phyloP scores from a whole-genome alignment of 495 filamentous ascomycete genomes.

The Rhizodiscina lignyota region DNA sequence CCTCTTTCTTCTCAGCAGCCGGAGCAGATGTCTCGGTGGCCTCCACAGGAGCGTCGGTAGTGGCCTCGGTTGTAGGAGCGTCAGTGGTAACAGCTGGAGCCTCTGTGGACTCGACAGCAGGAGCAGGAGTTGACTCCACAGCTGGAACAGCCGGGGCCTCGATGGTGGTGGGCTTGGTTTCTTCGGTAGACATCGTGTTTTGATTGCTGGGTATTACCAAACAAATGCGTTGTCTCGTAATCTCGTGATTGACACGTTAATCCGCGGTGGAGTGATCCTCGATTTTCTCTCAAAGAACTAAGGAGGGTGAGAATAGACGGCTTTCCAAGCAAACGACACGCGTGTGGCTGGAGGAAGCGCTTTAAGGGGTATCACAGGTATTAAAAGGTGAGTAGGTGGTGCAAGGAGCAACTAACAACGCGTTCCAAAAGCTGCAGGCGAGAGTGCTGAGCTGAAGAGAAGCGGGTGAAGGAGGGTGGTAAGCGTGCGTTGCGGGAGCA shows the following conservation, averaged over 20 bases:
- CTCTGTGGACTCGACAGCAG: slow-evolving; percentile 25
- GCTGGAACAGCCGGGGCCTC: slow-evolving; percentile 4
- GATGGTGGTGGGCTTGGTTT: slow-evolving; percentile 9
- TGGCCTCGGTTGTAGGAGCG: slow-evolving; percentile 3
- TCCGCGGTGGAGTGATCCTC: not conserved
- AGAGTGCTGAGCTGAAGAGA: no score
- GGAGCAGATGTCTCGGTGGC: slow-evolving; percentile 23
- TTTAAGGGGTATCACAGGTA: not conserved
- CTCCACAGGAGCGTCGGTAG: slow-evolving; percentile 14
- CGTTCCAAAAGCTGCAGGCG: not conserved
- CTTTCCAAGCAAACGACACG: not conserved
- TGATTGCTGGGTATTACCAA: not conserved
- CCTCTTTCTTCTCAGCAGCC: slow-evolving; percentile 24
- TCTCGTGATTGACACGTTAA: not conserved
- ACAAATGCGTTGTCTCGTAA: not conserved
- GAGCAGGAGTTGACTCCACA: slow-evolving; percentile 5
- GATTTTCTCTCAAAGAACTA: no score
- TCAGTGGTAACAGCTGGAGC: slow-evolving; percentile 11
- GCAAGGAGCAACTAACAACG: not conserved
- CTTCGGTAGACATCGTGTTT: slow-evolving; percentile 3
- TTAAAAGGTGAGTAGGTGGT: not conserved
- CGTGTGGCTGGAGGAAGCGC: not conserved
- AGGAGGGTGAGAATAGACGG: not conserved
- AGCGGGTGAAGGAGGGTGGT: not conserved
- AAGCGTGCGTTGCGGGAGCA: not conserved